Conservation (phyloP, 2,329 filamentous ascomycete species). For the Aspergillus sp. region DNA sequence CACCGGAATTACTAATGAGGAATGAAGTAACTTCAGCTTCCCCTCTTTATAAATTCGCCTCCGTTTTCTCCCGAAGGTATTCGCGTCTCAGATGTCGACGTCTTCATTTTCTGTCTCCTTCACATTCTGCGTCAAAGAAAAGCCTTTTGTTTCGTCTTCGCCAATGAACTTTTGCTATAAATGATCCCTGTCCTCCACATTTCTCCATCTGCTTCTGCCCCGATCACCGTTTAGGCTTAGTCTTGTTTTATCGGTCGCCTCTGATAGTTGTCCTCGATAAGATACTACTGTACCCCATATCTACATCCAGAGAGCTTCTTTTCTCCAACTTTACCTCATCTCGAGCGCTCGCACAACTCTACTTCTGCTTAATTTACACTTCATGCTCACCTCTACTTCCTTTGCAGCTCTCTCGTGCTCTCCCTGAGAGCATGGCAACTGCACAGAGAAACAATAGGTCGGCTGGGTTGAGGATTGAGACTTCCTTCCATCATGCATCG, state of each 20-base stretch:
- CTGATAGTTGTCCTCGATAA: slow-evolving; percentile 19
- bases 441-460: slow-evolving; percentile 37
- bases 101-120: slow-evolving; percentile 1
- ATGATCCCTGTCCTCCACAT: slow-evolving; percentile 3
- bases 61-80: slow-evolving; percentile 13
- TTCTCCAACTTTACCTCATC: background rate
- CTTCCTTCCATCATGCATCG: slow-evolving; percentile 37
- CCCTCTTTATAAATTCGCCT: slow-evolving; percentile 1
- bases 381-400: slow-evolving; percentile 5
- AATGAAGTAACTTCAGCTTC: slow-evolving; percentile 2
- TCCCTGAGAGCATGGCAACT: slow-evolving; percentile 44
- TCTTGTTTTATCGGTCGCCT: slow-evolving; percentile 13
- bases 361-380: background rate
- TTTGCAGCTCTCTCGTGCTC: slow-evolving; percentile 20
- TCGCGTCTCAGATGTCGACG: background rate
- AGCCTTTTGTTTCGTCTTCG: background rate
- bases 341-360: background rate
- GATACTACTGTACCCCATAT: slow-evolving; percentile 14
- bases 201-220: background rate
- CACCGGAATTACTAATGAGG: slow-evolving; percentile 16
- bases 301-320: slow-evolving; percentile 7
- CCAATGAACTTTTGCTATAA: background rate
- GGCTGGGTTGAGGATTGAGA: slow-evolving; percentile 46
- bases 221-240: slow-evolving; percentile 16
- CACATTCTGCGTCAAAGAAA: background rate